Evolutionary conservation across 2,329 filamentous ascomycete genomes (phyloP).

Genomic region (Diaporthe australafricana): DNA sequence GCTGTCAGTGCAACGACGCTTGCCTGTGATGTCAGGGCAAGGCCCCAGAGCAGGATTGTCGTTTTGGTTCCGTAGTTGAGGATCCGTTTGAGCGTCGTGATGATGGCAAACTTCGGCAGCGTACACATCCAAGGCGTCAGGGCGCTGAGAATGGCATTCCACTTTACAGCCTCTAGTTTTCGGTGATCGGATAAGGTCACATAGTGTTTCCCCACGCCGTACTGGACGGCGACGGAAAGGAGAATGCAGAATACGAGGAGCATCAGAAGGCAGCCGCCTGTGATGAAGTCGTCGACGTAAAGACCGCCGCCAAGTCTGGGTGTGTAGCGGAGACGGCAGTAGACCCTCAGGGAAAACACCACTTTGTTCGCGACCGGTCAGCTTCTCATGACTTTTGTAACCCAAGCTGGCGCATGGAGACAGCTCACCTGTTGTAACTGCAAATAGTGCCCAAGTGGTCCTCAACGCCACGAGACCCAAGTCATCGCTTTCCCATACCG

Average conservation of each 20-base stretch:
- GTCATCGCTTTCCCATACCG: constrained; percentile 32
- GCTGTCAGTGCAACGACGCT: constrained; percentile 45
- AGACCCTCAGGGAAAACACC: constrained; percentile 44
- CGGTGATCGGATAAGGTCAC: constrained; percentile 35
- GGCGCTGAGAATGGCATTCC: constrained; percentile 46
- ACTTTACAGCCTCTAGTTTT: constrained; percentile 42
- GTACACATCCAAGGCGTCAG: constrained; percentile 49
- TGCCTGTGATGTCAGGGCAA: constrained; percentile 47
- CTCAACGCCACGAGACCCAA: constrained; percentile 26
- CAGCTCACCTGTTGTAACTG: constrained; percentile 39
- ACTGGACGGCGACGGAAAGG: constrained; percentile 42
- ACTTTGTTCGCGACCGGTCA: constrained; percentile 38
- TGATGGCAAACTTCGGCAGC: constrained; percentile 49
- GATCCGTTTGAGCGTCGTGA: constrained; percentile 47
- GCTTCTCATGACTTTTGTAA: neutral
- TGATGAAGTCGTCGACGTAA: constrained; percentile 48
- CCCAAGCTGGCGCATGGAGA: neutral
- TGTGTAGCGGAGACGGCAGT: constrained; percentile 42
- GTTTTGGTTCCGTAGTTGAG: constrained; percentile 46
- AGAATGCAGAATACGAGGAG: constrained; percentile 46
- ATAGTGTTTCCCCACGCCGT: constrained; percentile 45
- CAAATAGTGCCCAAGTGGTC: constrained; percentile 41
- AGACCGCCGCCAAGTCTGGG: constrained; percentile 39
- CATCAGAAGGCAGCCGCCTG: constrained; percentile 44
- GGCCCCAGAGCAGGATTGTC: constrained; percentile 45